These are phyloP conservation scores for Gymnopilus dilepis DNA, from an alignment of 768 basidiomycete species.

Conservation along the genomic window DNA sequence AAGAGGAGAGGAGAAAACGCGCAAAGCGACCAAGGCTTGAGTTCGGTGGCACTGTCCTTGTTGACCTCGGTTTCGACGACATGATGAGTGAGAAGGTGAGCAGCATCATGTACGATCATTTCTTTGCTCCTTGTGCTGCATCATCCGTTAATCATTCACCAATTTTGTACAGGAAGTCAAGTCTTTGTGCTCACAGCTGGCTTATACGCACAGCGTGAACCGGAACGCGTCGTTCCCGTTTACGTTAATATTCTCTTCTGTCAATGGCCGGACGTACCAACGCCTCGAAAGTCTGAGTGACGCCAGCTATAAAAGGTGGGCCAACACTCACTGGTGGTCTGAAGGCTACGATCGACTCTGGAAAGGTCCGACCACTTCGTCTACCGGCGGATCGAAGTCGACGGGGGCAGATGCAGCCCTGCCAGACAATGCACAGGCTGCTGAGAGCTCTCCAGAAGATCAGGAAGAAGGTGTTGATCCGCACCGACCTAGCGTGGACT, in stretches of 20 bases:
- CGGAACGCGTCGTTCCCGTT: slow-evolving; percentile 75
- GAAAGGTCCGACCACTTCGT: slow-evolving; percentile 33
- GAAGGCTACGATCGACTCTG: slow-evolving; percentile 77
- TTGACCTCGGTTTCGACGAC: slow-evolving; percentile 94
- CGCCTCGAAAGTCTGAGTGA: slow-evolving; percentile 70
- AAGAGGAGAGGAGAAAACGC: slow-evolving; percentile 40
- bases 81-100: slow-evolving; percentile 92
- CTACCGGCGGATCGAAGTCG: neutral
- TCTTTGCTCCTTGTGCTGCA: slow-evolving; percentile 19
- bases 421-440: neutral
- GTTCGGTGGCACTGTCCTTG: slow-evolving; percentile 70
- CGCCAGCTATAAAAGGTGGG: slow-evolving; percentile 80
- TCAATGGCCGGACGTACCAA: slow-evolving; percentile 70
- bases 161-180: slow-evolving; percentile 73
- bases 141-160: slow-evolving; percentile 10
- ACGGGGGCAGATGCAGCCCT: neutral
- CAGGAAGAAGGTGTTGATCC: slow-evolving; percentile 2
- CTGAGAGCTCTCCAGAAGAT: neutral
- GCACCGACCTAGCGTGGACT: slow-evolving; percentile 2
- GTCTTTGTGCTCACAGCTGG: slow-evolving; percentile 88
- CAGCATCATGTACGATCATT: slow-evolving; percentile 26
- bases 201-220: slow-evolving; percentile 91
- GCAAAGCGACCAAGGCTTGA: slow-evolving; percentile 47
- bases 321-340: slow-evolving; percentile 82
- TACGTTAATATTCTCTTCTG: slow-evolving; percentile 77